Evolutionary conservation across 768 basidiomycete species (phyloP), one percentile per base, ranked within the genome.

Genomic region (Baorangia bicolor): DNA sequence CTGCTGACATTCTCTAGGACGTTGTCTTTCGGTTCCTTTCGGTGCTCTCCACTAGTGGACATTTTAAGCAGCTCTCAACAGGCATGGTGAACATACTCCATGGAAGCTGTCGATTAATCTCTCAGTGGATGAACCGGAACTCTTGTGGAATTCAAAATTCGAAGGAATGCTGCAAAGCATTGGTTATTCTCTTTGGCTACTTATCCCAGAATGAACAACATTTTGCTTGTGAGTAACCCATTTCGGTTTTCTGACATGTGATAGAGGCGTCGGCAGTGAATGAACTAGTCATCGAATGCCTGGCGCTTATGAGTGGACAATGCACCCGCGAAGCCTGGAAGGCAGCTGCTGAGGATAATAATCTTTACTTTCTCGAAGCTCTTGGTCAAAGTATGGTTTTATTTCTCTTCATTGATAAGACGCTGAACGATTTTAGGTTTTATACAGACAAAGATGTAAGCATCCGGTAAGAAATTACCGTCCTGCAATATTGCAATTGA

Each of bases 81-180:
- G 14, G 54, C 43, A 55, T 60, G 54, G 57, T 45, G 46, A 58
- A 12, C 18, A 25, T 70, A 30, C 62, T 71, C 39, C 51, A 57
- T 20, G 53, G 43, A 50, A 53, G 49, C 12, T 73, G 65, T 49
- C 50, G 13, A 38, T 43, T 61, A 25, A 54, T 70, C 31, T 57
- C 53, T 30, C 60, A 62, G 37, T 72, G 65, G 59, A 64, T 68
- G 40, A 49, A 59, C n/a, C 39, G 25, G 18, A 54, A 72, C 35
- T 45, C 49, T 7, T 63, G 60, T 38, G 67, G 69, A 42, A 62
- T 71, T 43, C 71, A 43, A 49, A 55, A 50, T 44, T 71, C 71
- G 18, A 53, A 30, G 23, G 69, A 71, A 42, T 73, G 67, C 49
- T 69, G 71, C 45, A 69, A 62, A 51, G 56, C 53, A n/a, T 52